A percentile compares a stretch with the other conserved stretches of the same genome.
These are phyloP conservation scores for Nitzschia sp. DNA, from an alignment of 108 stramenopile genomes.

Conservation along the genomic window DNA sequence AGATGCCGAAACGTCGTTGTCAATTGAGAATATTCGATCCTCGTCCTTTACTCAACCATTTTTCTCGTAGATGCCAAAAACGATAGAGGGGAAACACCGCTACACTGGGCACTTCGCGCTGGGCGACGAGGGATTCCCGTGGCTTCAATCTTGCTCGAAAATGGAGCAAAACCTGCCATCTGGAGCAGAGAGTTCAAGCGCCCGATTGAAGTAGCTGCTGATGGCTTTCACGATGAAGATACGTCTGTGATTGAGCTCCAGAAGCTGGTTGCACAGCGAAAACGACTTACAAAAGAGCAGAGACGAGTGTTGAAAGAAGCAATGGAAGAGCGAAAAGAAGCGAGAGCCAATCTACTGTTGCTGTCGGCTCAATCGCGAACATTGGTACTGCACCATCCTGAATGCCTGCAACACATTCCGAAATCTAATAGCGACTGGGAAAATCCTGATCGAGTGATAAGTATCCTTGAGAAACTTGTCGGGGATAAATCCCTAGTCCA, in stretches of 20 bases:
- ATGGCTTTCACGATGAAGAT: constrained; percentile 62
- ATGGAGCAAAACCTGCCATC: constrained; percentile 66
- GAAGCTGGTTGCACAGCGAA: constrained; percentile 19
- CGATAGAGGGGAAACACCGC: constrained; percentile 75
- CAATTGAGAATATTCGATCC: neutral
- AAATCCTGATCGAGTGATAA: constrained; percentile 73
- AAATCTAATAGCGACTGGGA: constrained; percentile 88
- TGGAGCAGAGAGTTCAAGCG: constrained; percentile 67
- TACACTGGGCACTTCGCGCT: constrained; percentile 87
- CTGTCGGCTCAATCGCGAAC: constrained; percentile 71
- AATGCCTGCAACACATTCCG: constrained; percentile 85
- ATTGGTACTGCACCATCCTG: constrained; percentile 87
- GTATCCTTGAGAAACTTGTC: constrained; percentile 68
- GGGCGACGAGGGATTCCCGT: constrained; percentile 55
- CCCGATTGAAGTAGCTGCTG: constrained; percentile 84
- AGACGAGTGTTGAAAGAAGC: constrained; percentile 28
- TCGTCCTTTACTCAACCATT: neutral
- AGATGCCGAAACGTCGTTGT: too few relatives aligned
- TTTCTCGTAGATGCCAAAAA: constrained; percentile 64
- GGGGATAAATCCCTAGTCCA: constrained; percentile 37
- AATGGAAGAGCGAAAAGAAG: constrained; percentile 48
- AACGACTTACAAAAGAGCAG: constrained; percentile 33
- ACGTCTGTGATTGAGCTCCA: constrained; percentile 27
- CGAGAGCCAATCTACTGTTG: constrained; percentile 57
- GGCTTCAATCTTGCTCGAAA: constrained; percentile 62